Evolutionary conservation across 805 yeast genomes (phyloP).

Genomic region (Candida montana): DNA sequence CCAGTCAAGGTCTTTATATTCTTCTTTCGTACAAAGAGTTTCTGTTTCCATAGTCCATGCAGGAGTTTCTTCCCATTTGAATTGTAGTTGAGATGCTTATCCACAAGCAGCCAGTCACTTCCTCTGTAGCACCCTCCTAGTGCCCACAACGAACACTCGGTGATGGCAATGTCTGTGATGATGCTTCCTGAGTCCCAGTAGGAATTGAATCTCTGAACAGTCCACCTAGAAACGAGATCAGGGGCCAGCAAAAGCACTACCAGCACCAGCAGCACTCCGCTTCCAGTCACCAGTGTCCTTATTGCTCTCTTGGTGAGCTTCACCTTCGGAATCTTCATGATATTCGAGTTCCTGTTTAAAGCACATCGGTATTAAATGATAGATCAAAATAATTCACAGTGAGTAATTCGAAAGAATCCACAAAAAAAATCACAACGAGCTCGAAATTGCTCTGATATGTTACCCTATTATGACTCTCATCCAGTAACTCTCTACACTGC

Average conservation of each 20-base stretch:
- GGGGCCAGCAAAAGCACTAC: neutral
- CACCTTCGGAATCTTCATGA: neutral
- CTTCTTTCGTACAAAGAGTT: slow-evolving; percentile 10
- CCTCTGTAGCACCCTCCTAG: slow-evolving; percentile 6
- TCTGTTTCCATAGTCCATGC: slow-evolving; percentile 6
- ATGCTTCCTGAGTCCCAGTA: slow-evolving; percentile 2
- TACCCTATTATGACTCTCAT: too few relatives aligned
- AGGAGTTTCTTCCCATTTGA: slow-evolving; percentile 6
- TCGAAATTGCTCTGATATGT: too few relatives aligned
- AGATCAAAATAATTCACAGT: too few relatives aligned
- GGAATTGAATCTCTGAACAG: neutral
- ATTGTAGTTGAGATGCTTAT: slow-evolving; percentile 10
- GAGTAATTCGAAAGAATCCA: too few relatives aligned
- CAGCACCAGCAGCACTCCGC: neutral
- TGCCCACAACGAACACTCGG: slow-evolving; percentile 5
- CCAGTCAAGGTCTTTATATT: neutral
- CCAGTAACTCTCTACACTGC: too few relatives aligned
- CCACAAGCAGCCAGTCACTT: slow-evolving; percentile 10
- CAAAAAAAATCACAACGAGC: too few relatives aligned
- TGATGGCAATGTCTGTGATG: slow-evolving; percentile 5
- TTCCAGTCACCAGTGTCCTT: neutral
- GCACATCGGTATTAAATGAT: too few relatives aligned
- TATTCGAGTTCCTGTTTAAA: too few relatives aligned
- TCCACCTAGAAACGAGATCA: neutral
- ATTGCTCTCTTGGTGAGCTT: neutral